phyloP scores from a whole-genome alignment of 1,284 basidiomycete genomes.

The Cystobasidiaceae sp. region DNA sequence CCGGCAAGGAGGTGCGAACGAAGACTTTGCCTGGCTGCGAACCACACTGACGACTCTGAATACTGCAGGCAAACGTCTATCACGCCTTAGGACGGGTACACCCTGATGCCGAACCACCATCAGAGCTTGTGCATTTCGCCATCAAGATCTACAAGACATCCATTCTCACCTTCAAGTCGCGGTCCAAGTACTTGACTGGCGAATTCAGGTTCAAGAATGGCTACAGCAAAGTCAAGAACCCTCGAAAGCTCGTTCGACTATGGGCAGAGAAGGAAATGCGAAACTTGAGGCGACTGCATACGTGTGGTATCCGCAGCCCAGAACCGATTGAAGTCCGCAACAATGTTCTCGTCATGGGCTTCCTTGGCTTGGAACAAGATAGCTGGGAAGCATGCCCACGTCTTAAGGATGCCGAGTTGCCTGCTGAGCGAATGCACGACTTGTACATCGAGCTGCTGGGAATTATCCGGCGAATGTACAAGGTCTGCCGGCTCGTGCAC shows the following conservation, averaged over 20 bases:
- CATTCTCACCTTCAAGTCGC: slow-evolving; percentile 93
- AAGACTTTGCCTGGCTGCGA: neutral
- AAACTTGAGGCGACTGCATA: slow-evolving; percentile 76
- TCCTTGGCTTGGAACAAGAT: slow-evolving; percentile 73
- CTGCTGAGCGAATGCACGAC: slow-evolving; percentile 53
- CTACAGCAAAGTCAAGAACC: slow-evolving; percentile 78
- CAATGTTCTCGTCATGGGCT: slow-evolving; percentile 95
- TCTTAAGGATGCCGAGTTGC: slow-evolving; percentile 76
- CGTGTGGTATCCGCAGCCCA: slow-evolving; percentile 79
- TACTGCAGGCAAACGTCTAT: slow-evolving; percentile 77
- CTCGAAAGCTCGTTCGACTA: slow-evolving; percentile 95
- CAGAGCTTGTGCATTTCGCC: slow-evolving; percentile 57
- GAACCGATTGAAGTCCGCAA: slow-evolving; percentile 88
- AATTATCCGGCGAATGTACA: slow-evolving; percentile 77
- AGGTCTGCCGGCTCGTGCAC: slow-evolving; percentile 87
- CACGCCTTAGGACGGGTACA: slow-evolving; percentile 57
- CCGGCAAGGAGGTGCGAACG: slow-evolving; percentile 81
- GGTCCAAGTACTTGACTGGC: slow-evolving; percentile 79
- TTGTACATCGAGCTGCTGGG: slow-evolving; percentile 80
- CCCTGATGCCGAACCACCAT: slow-evolving; percentile 34
- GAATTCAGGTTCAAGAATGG: slow-evolving; percentile 91
- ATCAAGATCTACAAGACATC: slow-evolving; percentile 99
- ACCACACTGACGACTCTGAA: neutral
- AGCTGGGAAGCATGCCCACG: slow-evolving; percentile 79
- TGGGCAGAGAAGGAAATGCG: slow-evolving; percentile 99